A percentile compares a stretch with the other conserved stretches of the same genome.
Evolutionary conservation across 1,284 basidiomycete genomes (phyloP).

Genomic region (Vanrija sp.): DNA sequence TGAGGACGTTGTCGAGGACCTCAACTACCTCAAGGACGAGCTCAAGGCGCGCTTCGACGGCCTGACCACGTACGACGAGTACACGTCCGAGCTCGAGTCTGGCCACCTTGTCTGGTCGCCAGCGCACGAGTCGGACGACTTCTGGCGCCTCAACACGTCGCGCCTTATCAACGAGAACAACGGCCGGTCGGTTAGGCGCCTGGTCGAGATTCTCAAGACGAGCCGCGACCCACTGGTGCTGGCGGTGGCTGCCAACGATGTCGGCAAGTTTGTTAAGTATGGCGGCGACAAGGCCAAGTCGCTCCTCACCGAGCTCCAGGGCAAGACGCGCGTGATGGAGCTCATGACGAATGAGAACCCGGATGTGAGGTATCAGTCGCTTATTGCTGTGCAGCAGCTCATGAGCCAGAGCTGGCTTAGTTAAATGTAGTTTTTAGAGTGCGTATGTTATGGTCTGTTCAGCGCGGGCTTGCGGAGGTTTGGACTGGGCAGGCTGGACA

Average conservation of each 20-base stretch:
- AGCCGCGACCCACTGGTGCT: constrained; percentile 70
- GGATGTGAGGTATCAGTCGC: constrained; percentile 86
- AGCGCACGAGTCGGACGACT: constrained; percentile 90
- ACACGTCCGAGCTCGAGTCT: constrained; percentile 81
- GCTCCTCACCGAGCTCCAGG: constrained; percentile 77
- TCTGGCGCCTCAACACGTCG: constrained; percentile 94
- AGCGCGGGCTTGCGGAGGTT: too few species aligned
- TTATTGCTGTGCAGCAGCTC: constrained; percentile 55
- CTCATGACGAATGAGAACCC: constrained; percentile 84
- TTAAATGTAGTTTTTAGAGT: constrained; percentile 6
- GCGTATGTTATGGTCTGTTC: too few species aligned
- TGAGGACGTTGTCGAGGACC: constrained; percentile 88
- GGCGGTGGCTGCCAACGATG: constrained; percentile 82
- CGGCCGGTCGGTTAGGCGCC: constrained; percentile 71
- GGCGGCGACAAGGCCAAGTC: constrained; percentile 79
- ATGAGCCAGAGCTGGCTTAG: constrained; percentile 40
- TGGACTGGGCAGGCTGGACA: too few species aligned
- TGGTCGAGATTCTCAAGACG: constrained; percentile 68
- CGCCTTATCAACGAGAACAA: constrained; percentile 81
- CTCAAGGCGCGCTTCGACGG: constrained; percentile 77
- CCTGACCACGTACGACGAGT: constrained; percentile 86
- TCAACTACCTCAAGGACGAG: constrained; percentile 78
- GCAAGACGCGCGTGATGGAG: constrained; percentile 88
- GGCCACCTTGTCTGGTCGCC: constrained; percentile 93
- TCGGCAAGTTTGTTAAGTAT: constrained; percentile 91